These are phyloP conservation scores for Teratosphaeriaceae sp. DNA, from an alignment of 2,329 filamentous ascomycete genomes.

Conservation along the genomic window DNA sequence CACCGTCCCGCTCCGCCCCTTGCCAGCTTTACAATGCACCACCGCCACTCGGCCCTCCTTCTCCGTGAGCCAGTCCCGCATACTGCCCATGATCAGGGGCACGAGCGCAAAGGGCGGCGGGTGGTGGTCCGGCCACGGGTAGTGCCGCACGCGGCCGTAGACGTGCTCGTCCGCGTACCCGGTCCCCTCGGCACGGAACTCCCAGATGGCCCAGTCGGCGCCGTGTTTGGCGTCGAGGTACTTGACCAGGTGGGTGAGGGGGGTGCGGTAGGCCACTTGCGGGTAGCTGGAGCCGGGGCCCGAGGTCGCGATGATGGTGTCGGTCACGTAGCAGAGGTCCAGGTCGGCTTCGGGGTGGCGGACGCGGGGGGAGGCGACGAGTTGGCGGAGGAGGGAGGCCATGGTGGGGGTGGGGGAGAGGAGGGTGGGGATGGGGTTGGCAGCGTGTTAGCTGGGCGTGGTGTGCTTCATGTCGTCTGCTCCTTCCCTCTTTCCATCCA, in stretches of 20 bases:
- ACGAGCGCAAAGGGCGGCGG: slow-evolving; percentile 88
- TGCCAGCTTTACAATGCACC: slow-evolving; percentile 96
- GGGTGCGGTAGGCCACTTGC: slow-evolving; percentile 88
- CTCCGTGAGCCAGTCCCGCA: slow-evolving; percentile 74
- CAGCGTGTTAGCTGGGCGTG: neutral
- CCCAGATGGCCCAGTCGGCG: slow-evolving; percentile 89
- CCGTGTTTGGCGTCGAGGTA: slow-evolving; percentile 85
- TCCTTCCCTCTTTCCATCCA: neutral
- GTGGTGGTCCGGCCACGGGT: slow-evolving; percentile 95
- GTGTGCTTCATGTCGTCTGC: neutral
- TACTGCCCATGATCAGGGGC: slow-evolving; percentile 81
- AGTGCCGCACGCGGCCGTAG: slow-evolving; percentile 78
- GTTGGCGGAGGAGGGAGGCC: slow-evolving; percentile 64
- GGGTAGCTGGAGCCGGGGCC: slow-evolving; percentile 87
- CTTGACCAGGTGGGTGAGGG: slow-evolving; percentile 74
- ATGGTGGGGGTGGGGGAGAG: too few relatives aligned
- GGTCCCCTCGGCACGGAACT: slow-evolving; percentile 93
- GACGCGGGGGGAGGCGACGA: slow-evolving; percentile 80
- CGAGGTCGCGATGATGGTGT: slow-evolving; percentile 70
- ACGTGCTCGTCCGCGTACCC: slow-evolving; percentile 91
- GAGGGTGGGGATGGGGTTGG: neutral
- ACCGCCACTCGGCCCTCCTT: slow-evolving; percentile 62
- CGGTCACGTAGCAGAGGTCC: slow-evolving; percentile 92
- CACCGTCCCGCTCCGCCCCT: slow-evolving; percentile 84
- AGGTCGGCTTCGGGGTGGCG: slow-evolving; percentile 81